Evolutionary conservation across 2,329 filamentous ascomycete species (phyloP).

Genomic region (Colletotrichum sp.): DNA sequence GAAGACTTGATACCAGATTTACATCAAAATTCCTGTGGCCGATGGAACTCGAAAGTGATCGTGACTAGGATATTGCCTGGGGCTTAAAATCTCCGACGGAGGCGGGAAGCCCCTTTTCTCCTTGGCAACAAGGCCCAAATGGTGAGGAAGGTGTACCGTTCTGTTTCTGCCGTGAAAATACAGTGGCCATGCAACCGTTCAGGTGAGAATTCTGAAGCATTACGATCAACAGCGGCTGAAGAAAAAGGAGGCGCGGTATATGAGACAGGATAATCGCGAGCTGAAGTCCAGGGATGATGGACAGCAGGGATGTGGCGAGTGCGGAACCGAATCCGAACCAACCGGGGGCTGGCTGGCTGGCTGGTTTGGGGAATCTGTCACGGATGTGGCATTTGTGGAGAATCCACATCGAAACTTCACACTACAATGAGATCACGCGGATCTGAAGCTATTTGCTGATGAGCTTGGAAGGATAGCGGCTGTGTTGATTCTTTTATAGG

Average conservation of each 20-base stretch:
- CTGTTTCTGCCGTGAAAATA: background rate
- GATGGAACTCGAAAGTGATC: background rate
- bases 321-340: background rate
- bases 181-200: background rate
- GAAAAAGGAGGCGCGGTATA: background rate
- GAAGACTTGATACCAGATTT: background rate
- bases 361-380: background rate
- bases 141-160: no score
- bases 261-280: background rate
- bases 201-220: background rate
- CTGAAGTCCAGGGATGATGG: background rate
- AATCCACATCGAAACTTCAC: background rate
- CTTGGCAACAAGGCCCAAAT: background rate
- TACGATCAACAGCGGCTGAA: fast-evolving
- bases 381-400: background rate
- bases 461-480: no score
- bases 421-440: no score
- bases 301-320: background rate
- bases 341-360: background rate
- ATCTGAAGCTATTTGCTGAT: no score
- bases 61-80: background rate
- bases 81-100: background rate
- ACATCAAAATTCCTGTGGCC: background rate
- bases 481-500: no score
- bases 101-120: background rate